Base-by-base conservation (phyloP, 306 rosid genomes). In the Pyrus betulifolia region DNA sequence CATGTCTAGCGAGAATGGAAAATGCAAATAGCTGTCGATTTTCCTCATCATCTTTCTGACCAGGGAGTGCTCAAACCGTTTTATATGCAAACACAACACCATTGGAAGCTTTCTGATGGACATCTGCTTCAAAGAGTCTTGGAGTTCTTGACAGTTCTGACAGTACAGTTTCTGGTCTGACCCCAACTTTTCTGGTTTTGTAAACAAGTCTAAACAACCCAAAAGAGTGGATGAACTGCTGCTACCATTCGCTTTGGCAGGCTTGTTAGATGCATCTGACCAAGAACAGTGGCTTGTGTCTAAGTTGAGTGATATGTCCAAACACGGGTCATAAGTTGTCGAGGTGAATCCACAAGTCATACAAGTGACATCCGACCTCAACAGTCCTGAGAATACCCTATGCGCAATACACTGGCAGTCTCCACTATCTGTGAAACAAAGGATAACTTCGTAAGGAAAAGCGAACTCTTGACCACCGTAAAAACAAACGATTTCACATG, bases 311-410 rank as follows among this genome's bases (percentile, higher is more conserved):
- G 98, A 91, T 84, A 93, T 87, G 74, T 93, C 98, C 81, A 91
- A 76, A 85, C 89, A 93, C 64, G 98, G 96, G 71, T 91, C 98
- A 75, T 80, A 85, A 77, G 96, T 93, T 79, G 98, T 91, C 75
- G 98, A 91, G 73, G 91, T 89, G 85, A 86, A 89, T 78, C 98
- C 97, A 81, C 98, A 93, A 44, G 93, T 87, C 91, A 91, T 81
- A 78, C 98, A 93, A 11, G 93, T 91, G 74, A 93, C 97, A 74
- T 93, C 98, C 40, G 98, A 93, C 82, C 93, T 93, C 84, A 93
- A 72, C 67, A 83, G 85, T 44, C 98, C 97, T 55, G 91, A 88
- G 84, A 93, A 93, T 62, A 78, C 96, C 76, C 83, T 87, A 81
- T 93, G 98, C 82, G 93, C 92, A 78, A 91, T 86, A 72, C 98